phyloP scores from a whole-genome alignment of 2,329 filamentous ascomycete genomes.

The Hypoxylon sp. region DNA sequence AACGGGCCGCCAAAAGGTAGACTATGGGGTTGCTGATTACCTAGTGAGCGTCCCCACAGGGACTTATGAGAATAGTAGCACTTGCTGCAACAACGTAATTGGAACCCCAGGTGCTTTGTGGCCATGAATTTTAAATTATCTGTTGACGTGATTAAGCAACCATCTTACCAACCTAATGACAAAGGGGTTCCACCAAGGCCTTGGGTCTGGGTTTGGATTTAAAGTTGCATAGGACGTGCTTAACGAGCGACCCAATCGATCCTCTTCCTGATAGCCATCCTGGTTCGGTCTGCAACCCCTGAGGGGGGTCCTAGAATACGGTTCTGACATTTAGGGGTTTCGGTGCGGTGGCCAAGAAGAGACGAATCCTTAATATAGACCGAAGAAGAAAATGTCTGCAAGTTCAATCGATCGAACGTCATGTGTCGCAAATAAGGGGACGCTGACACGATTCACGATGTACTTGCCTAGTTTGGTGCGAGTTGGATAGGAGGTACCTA shows the following conservation, averaged over 20 bases:
- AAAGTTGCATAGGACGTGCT: not conserved
- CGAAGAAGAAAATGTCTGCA: not conserved
- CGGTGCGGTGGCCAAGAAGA: not conserved
- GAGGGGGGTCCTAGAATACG: too few relatives aligned
- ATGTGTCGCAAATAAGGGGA: not conserved
- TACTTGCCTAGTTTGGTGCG: not conserved
- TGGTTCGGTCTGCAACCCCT: not conserved
- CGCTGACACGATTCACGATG: not conserved
- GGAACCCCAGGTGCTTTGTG: not conserved
- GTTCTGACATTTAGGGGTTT: not conserved
- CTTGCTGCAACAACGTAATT: not conserved
- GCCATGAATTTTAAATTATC: conserved; percentile 1
- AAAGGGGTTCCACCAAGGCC: not conserved
- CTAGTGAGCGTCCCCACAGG: not conserved
- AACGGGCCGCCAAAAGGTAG: conserved; percentile 68
- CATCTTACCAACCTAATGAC: not conserved
- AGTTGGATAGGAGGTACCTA: not conserved
- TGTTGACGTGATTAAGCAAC: not conserved
- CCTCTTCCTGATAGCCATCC: not conserved
- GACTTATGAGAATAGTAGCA: conserved; percentile 6
- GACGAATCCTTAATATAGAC: not conserved
- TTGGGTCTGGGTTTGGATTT: not conserved
- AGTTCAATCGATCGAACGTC: not conserved
- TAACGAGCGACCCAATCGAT: conserved; percentile 1
- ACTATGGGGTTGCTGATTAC: not conserved